A percentile compares a stretch with the other conserved stretches of the same genome.
phyloP scores from a whole-genome alignment of 2,329 filamentous ascomycete species.

The Exutisphaerella laricina region DNA sequence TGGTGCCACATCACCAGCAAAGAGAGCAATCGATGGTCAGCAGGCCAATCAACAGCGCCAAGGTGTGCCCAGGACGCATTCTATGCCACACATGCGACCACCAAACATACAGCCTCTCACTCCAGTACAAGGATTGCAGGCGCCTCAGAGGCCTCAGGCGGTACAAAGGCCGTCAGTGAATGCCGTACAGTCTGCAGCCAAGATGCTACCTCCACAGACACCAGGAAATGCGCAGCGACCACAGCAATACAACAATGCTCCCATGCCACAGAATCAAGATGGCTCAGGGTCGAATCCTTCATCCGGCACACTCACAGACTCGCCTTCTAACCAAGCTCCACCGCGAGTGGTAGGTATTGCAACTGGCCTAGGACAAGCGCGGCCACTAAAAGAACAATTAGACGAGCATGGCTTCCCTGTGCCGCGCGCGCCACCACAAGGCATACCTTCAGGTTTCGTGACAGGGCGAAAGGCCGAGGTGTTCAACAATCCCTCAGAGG shows the following conservation, averaged over 20 bases:
- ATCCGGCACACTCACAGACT: constrained; percentile 25
- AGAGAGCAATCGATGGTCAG: constrained; percentile 14
- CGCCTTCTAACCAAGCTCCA: constrained; percentile 27
- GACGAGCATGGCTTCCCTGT: constrained; percentile 7
- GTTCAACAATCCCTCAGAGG: constrained; percentile 33
- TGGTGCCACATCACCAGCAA: constrained; percentile 18
- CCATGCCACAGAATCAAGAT: constrained; percentile 15
- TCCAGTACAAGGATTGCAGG: constrained; percentile 21
- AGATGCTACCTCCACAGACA: constrained; percentile 27
- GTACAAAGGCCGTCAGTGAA: constrained; percentile 20
- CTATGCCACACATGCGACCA: constrained; percentile 30
- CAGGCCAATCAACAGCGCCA: constrained; percentile 22
- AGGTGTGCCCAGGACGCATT: constrained; percentile 27
- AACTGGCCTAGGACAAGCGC: constrained; percentile 8
- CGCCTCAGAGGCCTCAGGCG: constrained; percentile 22
- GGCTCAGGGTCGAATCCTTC: constrained; percentile 29
- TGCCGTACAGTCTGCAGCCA: constrained; percentile 19
- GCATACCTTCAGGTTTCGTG: constrained; percentile 41
- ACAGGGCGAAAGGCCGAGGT: constrained; percentile 42
- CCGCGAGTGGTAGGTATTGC: constrained; percentile 13
- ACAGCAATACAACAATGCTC: constrained; percentile 13
- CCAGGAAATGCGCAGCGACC: constrained; percentile 27
- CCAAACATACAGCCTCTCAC: constrained; percentile 26
- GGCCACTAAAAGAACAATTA: not conserved
- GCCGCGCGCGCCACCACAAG: constrained; percentile 26